Conservation (phyloP, 2,329 filamentous ascomycete genomes). For the Onygena corvina region DNA sequence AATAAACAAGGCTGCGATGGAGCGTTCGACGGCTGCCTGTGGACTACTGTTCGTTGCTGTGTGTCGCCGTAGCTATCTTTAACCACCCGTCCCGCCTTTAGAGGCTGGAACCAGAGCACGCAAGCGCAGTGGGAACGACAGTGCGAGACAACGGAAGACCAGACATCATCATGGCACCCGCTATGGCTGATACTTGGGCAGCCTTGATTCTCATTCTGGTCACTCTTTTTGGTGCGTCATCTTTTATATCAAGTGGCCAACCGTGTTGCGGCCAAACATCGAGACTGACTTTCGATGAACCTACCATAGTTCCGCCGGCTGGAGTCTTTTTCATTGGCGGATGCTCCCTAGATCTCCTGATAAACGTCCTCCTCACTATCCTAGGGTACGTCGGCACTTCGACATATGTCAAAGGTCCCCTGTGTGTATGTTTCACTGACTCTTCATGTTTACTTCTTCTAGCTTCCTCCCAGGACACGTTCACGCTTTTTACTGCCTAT, state of each 20-base stretch:
- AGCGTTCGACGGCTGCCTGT: too few relatives aligned
- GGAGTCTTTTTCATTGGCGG: conserved; percentile 54
- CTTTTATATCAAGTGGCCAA: neutral
- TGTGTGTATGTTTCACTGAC: neutral
- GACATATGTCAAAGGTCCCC: conserved; percentile 11
- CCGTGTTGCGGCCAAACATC: neutral
- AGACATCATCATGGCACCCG: neutral
- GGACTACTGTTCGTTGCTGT: too few relatives aligned
- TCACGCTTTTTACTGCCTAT: conserved; percentile 71
- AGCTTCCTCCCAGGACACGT: conserved; percentile 68
- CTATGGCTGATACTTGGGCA: conserved; percentile 23
- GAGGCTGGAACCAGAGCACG: too few relatives aligned
- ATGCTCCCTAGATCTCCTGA: conserved; percentile 52
- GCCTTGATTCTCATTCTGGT: conserved; percentile 36
- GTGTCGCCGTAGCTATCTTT: too few relatives aligned
- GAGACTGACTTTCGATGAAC: neutral
- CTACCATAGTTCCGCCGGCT: conserved; percentile 48
- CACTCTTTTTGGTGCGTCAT: conserved; percentile 34
- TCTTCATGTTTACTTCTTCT: neutral
- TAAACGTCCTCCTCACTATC: conserved; percentile 56
- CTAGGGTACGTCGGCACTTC: conserved; percentile 40
- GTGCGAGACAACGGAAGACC: too few relatives aligned
- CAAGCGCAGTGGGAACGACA: too few relatives aligned
- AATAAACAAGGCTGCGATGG: too few relatives aligned
- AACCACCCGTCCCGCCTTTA: too few relatives aligned